Base-by-base conservation (phyloP, 1,284 basidiomycete genomes). In the Blastosporella zonata region DNA sequence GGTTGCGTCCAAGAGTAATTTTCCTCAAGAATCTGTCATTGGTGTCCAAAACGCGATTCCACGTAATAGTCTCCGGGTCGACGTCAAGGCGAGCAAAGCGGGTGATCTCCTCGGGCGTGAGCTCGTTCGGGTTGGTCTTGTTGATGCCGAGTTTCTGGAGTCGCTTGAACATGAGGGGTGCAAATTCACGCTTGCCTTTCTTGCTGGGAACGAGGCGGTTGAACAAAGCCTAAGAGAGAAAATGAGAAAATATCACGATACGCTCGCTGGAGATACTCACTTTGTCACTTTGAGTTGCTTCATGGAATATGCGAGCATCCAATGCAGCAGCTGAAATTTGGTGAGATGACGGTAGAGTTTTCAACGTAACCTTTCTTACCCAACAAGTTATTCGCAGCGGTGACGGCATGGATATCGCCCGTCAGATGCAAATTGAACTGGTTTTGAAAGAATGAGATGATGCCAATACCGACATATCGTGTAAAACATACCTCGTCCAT, bases 271-370 rank as follows among this genome's bases (percentile, higher is more conserved):
- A 18, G 17, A 27, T 20, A 53, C 57, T 35, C 49, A 81, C 82
- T 81, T 96, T 97, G 74, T 99, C 94, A 52, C 87, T 84, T 65
- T 97, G 94, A 6, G 96, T 98, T 2, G 86, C 86, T 69, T 99
- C 96, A 67, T 99, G 96, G 83, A 98, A 97, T 74, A 98, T 97
- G 54, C 96, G 88, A 17, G 97, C 95, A 67, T 98, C 95, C 53
- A 99, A 77, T 44, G 96, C 96, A 53, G 96, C 96, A 52, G 96
- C 96, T 88, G 57, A 20, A 56, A 31, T 9, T 31, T 13, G 27
- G 37, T 51, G 28, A 47, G 45, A 40, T 64, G 15, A 31, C 13
- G 8, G 3, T 34, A 49, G 34, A 35, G 21, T 12, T 35, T 17
- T 7, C 6, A 49, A 47, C 46, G 17, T 34, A n/a, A 31, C 41